Evolutionary conservation across 495 filamentous ascomycete genomes (phyloP).

Genomic region (Penicillium paxilli): DNA sequence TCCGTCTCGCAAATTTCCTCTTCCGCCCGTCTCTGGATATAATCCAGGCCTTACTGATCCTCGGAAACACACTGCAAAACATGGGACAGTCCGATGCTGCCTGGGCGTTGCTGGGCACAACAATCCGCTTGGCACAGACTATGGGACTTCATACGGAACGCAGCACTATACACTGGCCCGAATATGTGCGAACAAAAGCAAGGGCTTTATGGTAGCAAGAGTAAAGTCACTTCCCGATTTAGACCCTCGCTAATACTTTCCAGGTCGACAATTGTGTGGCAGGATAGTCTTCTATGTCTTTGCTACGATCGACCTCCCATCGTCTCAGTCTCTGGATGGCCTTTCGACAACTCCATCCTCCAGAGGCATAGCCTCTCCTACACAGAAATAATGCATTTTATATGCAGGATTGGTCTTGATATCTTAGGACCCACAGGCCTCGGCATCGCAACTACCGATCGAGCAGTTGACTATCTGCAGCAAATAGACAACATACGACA

Average conservation of each 20-base stretch:
- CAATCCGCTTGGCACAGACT: constrained; percentile 46
- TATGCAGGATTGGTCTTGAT: constrained; percentile 28
- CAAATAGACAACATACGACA: constrained; percentile 24
- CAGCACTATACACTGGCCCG: constrained; percentile 26
- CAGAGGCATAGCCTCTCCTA: constrained; percentile 24
- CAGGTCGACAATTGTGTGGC: constrained; percentile 38
- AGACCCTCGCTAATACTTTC: not conserved
- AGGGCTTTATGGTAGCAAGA: constrained; percentile 27
- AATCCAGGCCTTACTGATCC: constrained; percentile 44
- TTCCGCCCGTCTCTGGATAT: constrained; percentile 44
- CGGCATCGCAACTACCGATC: constrained; percentile 5
- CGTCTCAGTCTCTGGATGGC: constrained; percentile 28
- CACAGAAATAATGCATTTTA: constrained; percentile 28
- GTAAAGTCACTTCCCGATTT: no score
- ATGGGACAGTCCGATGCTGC: constrained; percentile 50
- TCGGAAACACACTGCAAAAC: constrained; percentile 49
- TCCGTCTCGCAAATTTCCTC: constrained; percentile 47
- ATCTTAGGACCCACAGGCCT: constrained; percentile 17
- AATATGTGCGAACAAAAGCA: constrained; percentile 23
- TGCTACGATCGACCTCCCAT: constrained; percentile 38
- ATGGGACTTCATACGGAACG: constrained; percentile 39
- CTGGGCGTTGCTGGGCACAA: constrained; percentile 46
- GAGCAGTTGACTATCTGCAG: constrained; percentile 20
- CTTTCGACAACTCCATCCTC: constrained; percentile 4
- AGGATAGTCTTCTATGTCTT: constrained; percentile 36